phyloP scores from a whole-genome alignment of 345 rosid species.

The Aethionema arabicum region DNA sequence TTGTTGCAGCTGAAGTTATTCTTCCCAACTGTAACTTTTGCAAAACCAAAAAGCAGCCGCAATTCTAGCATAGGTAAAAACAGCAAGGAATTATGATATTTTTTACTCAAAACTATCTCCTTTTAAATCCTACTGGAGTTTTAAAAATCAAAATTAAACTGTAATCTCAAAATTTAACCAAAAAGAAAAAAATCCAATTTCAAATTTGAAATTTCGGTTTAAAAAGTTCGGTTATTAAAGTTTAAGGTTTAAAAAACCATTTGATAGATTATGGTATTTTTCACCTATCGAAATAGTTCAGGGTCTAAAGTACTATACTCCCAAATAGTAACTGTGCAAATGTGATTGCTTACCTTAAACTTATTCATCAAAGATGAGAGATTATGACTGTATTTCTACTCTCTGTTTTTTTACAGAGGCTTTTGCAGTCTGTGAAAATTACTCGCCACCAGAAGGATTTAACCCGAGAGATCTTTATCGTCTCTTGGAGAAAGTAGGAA shows the following conservation, averaged over 20 bases:
- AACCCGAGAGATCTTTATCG: conserved; percentile 73
- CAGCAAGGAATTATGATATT: background rate
- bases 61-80: conserved; percentile 94
- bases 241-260: no score
- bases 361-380: conserved; percentile 23
- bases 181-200: no score
- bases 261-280: no score
- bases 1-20: conserved; percentile 76
- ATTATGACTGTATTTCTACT: conserved; percentile 23
- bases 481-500: conserved; percentile 86
- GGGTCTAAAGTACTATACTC: no score
- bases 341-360: conserved; percentile 28
- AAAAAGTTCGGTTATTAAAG: no score
- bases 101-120: no score
- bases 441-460: conserved; percentile 86
- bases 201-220: no score
- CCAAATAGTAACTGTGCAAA: background rate
- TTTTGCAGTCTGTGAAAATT: conserved; percentile 92
- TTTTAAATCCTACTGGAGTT: no score
- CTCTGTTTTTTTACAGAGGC: conserved; percentile 59
- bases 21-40: conserved; percentile 90
- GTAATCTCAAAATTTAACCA: no score
- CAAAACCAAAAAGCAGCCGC: conserved; percentile 98
- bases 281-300: no score
- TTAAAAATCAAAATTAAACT: no score